Base-by-base conservation (phyloP, 768 basidiomycete species). In the Kondoa malvinella region DNA sequence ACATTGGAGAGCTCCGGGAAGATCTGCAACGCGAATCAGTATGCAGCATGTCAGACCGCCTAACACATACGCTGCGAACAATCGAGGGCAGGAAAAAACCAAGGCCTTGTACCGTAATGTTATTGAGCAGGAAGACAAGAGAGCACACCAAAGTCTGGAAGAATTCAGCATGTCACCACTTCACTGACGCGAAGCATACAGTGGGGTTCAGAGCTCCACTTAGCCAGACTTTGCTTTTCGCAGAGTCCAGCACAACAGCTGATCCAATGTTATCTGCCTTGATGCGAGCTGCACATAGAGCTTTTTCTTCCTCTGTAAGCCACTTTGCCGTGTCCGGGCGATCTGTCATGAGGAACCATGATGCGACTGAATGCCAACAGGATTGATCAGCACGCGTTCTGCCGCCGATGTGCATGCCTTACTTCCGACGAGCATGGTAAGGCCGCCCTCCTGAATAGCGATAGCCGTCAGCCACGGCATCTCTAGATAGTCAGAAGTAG, bases 101-200 rank as follows among this genome's bases (percentile, higher is more conserved):
- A 14, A 56, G 21, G 33, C 66, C 71, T 17, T 40, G 61, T 4
- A 69, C 66, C 1, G 50, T 70, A 12, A 75, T 73, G 68, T 75
- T 75, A 70, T 72, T 69, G 50, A 75, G 68, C 29, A 75, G 32
- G 72, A 74, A 75, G 63, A 73, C 71, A 3, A 72, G 57, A 1
- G 70, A 64, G 21, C 64, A 59, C 8, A 69, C 65, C 17, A 73
- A 33, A 0, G 72, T 73, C n/a, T n/a, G n/a, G n/a, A n/a, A n/a
- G n/a, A n/a, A n/a, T n/a, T n/a, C n/a, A n/a, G n/a, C n/a, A n/a
- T n/a, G n/a, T n/a, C n/a, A n/a, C n/a, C n/a, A n/a, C n/a, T n/a
- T n/a, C n/a, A n/a, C n/a, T n/a, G n/a, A n/a, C n/a, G n/a, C n/a
- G n/a, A n/a, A n/a, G n/a, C n/a, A n/a, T n/a, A n/a, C n/a, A 0